These are phyloP conservation scores for Nigrograna mackinnonii DNA, from an alignment of 2,329 filamentous ascomycete genomes.

Conservation along the genomic window DNA sequence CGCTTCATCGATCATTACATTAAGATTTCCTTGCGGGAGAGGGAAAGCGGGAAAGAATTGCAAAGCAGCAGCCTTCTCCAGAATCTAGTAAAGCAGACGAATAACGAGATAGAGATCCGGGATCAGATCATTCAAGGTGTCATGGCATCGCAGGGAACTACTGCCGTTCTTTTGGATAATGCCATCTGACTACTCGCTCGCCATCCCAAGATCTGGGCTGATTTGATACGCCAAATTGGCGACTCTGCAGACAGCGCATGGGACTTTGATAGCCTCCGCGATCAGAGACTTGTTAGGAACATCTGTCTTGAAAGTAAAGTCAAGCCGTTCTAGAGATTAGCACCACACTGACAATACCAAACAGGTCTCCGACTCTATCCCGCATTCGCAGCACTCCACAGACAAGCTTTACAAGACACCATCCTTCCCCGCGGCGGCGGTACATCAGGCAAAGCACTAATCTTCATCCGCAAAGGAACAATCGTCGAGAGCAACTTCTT, in stretches of 20 bases:
- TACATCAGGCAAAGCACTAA: slow-evolving; percentile 5
- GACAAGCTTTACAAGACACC: slow-evolving; percentile 14
- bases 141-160: slow-evolving; percentile 30
- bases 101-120: slow-evolving; percentile 38
- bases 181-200: slow-evolving; percentile 27
- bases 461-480: slow-evolving; percentile 13
- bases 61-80: slow-evolving; percentile 5
- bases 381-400: slow-evolving; percentile 14
- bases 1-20: slow-evolving; percentile 12
- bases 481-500: slow-evolving; percentile 39
- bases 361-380: slow-evolving; percentile 18
- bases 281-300: slow-evolving; percentile 59
- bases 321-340: background rate
- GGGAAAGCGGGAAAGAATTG: slow-evolving; percentile 11
- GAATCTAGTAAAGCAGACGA: slow-evolving; percentile 36
- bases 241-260: slow-evolving; percentile 29
- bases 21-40: slow-evolving; percentile 3
- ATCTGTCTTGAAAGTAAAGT: slow-evolving; percentile 56
- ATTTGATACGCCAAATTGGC: slow-evolving; percentile 33
- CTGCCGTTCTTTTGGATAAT: slow-evolving; percentile 23
- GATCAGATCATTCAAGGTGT: slow-evolving; percentile 45
- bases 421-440: slow-evolving; percentile 18
- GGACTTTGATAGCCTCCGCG: slow-evolving; percentile 56
- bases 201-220: slow-evolving; percentile 30
- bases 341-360: background rate